Base-by-base conservation (phyloP, 192 early-diverging fungal species). In the Cladochytrium replicatum region DNA sequence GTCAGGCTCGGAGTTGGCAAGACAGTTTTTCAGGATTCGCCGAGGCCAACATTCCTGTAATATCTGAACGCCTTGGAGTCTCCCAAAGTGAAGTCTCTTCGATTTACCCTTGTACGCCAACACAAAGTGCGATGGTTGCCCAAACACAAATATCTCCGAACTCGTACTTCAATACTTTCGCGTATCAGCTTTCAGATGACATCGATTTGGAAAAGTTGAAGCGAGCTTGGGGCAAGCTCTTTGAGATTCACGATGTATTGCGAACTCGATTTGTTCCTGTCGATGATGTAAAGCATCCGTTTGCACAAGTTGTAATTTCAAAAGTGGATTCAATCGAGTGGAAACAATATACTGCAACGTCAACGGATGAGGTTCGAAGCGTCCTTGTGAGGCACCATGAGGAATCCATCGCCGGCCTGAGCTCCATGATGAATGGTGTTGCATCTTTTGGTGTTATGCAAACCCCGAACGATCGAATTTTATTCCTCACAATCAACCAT, bases 401-500 rank as follows among this genome's bases (percentile, higher is more conserved):
- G n/a, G n/a, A n/a, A n/a, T n/a, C n/a, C n/a, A n/a, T n/a, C n/a
- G n/a, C n/a, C n/a, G n/a, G n/a, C n/a, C n/a, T n/a, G n/a, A n/a
- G n/a, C n/a, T n/a, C n/a, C n/a, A n/a, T n/a, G n/a, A n/a, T n/a
- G n/a, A n/a, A n/a, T n/a, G n/a, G n/a, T n/a, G n/a, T n/a, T n/a
- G n/a, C n/a, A n/a, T n/a, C n/a, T n/a, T n/a, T n/a, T n/a, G n/a
- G n/a, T n/a, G n/a, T n/a, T n/a, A n/a, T n/a, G n/a, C n/a, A n/a
- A n/a, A n/a, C n/a, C n/a, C n/a, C n/a, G n/a, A n/a, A n/a, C n/a
- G n/a, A n/a, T n/a, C n/a, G n/a, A n/a, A n/a, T n/a, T n/a, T n/a
- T n/a, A n/a, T n/a, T 64, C 15, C 17, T 62, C 26, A 45, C 48
- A 21, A 25, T 61, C 5, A 52, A 65, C 37, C 64, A 67, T 40